Percentiles rank a stretch among this genome's conserved stretches.
Evolutionary conservation across 2,329 filamentous ascomycete species (phyloP).

Genomic region (Aspergillus proliferans): DNA sequence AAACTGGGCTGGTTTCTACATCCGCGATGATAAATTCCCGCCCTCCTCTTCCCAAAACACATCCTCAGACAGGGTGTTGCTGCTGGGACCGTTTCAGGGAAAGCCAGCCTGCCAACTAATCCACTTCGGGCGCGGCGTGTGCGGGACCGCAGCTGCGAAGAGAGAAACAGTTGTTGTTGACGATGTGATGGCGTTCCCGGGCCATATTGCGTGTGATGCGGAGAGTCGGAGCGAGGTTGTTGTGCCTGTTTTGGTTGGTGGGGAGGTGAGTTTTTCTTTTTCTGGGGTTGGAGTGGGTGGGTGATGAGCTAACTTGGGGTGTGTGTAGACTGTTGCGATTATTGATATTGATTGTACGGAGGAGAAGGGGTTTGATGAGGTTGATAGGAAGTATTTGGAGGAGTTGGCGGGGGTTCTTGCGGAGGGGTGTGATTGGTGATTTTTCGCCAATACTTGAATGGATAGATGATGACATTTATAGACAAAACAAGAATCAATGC

Average conservation of each 20-base stretch:
- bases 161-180: conserved; percentile 37
- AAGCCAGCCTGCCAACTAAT: conserved; percentile 46
- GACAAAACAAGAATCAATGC: too few relatives aligned
- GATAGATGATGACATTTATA: too few relatives aligned
- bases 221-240: conserved; percentile 46
- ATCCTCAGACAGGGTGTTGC: conserved; percentile 24
- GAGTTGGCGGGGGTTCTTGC: conserved; percentile 35
- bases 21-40: conserved; percentile 39
- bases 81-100: conserved; percentile 45
- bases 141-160: conserved; percentile 38
- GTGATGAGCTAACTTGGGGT: neutral
- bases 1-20: conserved; percentile 47
- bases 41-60: conserved; percentile 10
- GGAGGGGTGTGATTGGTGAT: conserved; percentile 37
- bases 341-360: conserved; percentile 45
- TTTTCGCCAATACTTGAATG: neutral
- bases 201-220: conserved; percentile 47
- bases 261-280: conserved; percentile 28
- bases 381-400: conserved; percentile 39
- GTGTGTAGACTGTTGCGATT: conserved; percentile 40
- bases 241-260: conserved; percentile 38
- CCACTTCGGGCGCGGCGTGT: conserved; percentile 41
- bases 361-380: conserved; percentile 39
- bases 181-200: conserved; percentile 40
- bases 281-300: neutral